Conservation (phyloP, 2,329 filamentous ascomycete species). For the Pestalotiopsis sp. region DNA sequence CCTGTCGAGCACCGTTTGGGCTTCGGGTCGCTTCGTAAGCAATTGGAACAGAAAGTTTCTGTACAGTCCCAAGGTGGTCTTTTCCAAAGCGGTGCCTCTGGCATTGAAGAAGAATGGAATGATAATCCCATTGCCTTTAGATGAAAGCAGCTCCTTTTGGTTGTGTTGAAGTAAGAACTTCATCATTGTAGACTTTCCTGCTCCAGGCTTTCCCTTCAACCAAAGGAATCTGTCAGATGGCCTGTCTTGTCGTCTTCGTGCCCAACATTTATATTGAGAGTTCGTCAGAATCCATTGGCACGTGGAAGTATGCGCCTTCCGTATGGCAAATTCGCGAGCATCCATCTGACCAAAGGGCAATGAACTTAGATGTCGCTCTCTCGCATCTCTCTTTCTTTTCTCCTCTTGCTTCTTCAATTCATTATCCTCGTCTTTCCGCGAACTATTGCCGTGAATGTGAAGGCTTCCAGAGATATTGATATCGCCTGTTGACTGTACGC, state of each 20-base stretch:
- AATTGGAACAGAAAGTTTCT: conserved; percentile 50
- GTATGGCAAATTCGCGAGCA: conserved; percentile 36
- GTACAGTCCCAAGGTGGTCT: conserved; percentile 47
- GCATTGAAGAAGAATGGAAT: conserved; percentile 53
- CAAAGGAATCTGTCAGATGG: not conserved
- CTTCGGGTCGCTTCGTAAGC: conserved; percentile 32
- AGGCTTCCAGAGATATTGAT: not conserved
- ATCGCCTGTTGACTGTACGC: not conserved
- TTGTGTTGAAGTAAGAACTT: conserved; percentile 12
- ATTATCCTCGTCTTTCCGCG: not conserved
- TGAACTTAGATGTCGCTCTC: conserved; percentile 24
- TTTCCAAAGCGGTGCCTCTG: conserved; percentile 44
- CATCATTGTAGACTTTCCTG: conserved; percentile 16
- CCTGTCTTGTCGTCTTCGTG: too few relatives aligned
- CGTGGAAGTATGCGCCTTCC: conserved; percentile 26
- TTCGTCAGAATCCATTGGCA: conserved; percentile 14
- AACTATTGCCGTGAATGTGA: not conserved
- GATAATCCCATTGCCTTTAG: conserved; percentile 31
- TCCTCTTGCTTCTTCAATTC: not conserved
- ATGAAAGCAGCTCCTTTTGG: not conserved
- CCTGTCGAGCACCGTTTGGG: conserved; percentile 34
- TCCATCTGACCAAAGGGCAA: conserved; percentile 43
- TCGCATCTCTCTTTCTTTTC: not conserved
- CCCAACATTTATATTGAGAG: conserved; percentile 2
- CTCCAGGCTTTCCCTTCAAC: conserved; percentile 15